Conservation (phyloP, 768 basidiomycete species). For the Porpolomopsis calyptriformis region DNA sequence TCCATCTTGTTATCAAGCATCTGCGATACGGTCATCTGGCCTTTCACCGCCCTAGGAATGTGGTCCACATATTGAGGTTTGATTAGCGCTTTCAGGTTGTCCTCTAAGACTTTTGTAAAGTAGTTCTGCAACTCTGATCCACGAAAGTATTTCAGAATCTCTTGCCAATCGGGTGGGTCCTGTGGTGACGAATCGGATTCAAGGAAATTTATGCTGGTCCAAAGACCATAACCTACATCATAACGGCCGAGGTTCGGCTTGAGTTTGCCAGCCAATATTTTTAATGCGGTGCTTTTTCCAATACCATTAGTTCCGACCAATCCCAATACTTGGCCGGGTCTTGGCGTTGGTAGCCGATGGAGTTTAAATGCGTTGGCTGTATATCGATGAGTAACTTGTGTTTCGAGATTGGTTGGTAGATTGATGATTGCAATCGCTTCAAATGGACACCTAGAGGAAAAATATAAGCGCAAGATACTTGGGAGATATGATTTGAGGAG, state of each 20-base stretch:
- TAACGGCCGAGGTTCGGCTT: constrained; percentile 97
- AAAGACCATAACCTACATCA: constrained; percentile 48
- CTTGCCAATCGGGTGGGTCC: constrained; percentile 99
- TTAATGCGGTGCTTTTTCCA: constrained; percentile 95
- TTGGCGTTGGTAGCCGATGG: constrained; percentile 91
- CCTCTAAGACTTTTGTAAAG: constrained; percentile 98
- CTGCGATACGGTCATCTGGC: constrained; percentile 68
- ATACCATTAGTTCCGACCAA: constrained; percentile 99
- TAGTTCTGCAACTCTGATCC: constrained; percentile 99
- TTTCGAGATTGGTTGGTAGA: constrained; percentile 91
- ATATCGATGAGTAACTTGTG: constrained; percentile 96
- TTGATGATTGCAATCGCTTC: constrained; percentile 99
- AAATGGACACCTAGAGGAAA: constrained; percentile 75
- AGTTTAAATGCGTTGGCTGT: constrained; percentile 98
- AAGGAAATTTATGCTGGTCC: neutral
- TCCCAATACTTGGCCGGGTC: constrained; percentile 97
- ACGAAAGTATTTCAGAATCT: constrained; percentile 96
- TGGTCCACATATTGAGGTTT: constrained; percentile 99
- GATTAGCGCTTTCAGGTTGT: constrained; percentile 96
- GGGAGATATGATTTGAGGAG: neutral
- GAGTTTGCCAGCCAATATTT: constrained; percentile 91
- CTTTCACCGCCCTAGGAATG: constrained; percentile 94
- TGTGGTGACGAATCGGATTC: constrained; percentile 18
- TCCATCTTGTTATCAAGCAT: constrained; percentile 93
- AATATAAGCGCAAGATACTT: neutral